Percentiles rank a stretch among this genome's conserved stretches.
Evolutionary conservation across 768 basidiomycete species (phyloP).

Genomic region (Boletus reticuloceps): DNA sequence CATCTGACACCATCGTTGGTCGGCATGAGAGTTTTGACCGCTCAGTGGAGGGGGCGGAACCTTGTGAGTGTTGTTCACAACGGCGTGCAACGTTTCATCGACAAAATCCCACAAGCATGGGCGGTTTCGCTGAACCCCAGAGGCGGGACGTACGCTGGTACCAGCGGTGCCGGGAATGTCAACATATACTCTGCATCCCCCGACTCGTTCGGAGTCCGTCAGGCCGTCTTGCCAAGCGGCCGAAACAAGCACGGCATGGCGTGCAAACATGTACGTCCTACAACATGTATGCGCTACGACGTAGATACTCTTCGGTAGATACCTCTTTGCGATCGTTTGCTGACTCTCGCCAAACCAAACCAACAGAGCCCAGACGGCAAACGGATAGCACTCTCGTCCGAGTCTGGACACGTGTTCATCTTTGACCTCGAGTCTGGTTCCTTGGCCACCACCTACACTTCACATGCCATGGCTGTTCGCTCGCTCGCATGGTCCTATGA

Average conservation of each 20-base stretch:
- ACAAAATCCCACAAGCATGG: conserved; percentile 55
- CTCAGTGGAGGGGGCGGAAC: conserved; percentile 55
- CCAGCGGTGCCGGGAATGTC: conserved; percentile 69
- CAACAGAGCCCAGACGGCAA: conserved; percentile 86
- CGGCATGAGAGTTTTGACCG: conserved; percentile 73
- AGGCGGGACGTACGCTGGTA: conserved; percentile 70
- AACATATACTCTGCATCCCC: conserved; percentile 67
- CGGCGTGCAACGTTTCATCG: background rate
- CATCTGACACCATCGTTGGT: conserved; percentile 56
- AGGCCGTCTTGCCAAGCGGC: conserved; percentile 59
- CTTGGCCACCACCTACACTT: conserved; percentile 69
- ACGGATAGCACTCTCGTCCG: conserved; percentile 76
- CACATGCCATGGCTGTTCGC: conserved; percentile 89
- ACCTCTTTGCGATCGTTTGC: background rate
- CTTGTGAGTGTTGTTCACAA: conserved; percentile 49
- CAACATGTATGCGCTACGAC: background rate
- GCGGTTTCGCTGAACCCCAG: conserved; percentile 78
- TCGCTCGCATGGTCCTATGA: conserved; percentile 89
- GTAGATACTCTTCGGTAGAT: conserved; percentile 1
- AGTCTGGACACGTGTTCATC: conserved; percentile 85
- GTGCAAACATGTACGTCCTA: conserved; percentile 59
- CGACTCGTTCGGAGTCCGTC: conserved; percentile 64
- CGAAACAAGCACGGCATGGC: conserved; percentile 76
- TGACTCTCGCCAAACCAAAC: background rate
- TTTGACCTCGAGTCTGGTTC: conserved; percentile 74